A percentile compares a stretch with the other conserved stretches of the same genome.
Conservation (phyloP, 768 basidiomycete species). For the Podaxis sp. region DNA sequence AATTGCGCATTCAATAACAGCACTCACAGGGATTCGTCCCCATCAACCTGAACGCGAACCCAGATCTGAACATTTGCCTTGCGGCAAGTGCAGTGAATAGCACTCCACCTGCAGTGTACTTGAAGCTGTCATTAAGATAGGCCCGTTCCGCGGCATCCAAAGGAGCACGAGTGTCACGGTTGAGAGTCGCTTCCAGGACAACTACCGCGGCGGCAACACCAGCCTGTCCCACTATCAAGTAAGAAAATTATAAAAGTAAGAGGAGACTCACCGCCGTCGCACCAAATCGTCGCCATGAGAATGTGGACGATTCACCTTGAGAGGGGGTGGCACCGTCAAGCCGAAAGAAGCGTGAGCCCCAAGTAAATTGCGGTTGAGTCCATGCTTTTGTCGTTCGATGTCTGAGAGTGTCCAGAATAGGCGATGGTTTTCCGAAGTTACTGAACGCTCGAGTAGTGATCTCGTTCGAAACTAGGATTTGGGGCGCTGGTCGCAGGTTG, state of each 20-base stretch:
- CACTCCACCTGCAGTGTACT: conserved; percentile 82
- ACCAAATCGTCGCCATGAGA: conserved; percentile 13
- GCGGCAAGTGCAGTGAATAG: conserved; percentile 77
- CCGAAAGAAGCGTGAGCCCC: neutral
- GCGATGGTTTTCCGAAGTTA: conserved; percentile 3
- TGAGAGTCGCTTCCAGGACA: conserved; percentile 62
- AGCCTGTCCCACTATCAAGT: conserved; percentile 39
- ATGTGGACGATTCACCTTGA: neutral
- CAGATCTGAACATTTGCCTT: conserved; percentile 70
- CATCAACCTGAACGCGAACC: conserved; percentile 74
- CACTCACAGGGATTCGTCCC: conserved; percentile 76
- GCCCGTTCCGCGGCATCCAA: conserved; percentile 62
- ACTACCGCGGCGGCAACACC: conserved; percentile 73
- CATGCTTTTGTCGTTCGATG: neutral
- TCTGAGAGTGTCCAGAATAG: conserved; percentile 2
- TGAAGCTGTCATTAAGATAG: conserved; percentile 76
- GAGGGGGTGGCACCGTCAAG: neutral
- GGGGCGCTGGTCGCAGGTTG: neutral
- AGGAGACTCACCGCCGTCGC: conserved; percentile 4
- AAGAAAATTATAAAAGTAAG: neutral
- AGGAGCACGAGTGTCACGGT: conserved; percentile 75
- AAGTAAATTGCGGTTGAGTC: neutral
- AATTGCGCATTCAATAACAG: neutral
- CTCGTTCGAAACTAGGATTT: neutral
- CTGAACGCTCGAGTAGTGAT: conserved; percentile 1